A percentile compares a stretch with the other conserved stretches of the same genome.
Evolutionary conservation across 2,329 filamentous ascomycete species (phyloP).

Genomic region (Talaromyces islandicus): DNA sequence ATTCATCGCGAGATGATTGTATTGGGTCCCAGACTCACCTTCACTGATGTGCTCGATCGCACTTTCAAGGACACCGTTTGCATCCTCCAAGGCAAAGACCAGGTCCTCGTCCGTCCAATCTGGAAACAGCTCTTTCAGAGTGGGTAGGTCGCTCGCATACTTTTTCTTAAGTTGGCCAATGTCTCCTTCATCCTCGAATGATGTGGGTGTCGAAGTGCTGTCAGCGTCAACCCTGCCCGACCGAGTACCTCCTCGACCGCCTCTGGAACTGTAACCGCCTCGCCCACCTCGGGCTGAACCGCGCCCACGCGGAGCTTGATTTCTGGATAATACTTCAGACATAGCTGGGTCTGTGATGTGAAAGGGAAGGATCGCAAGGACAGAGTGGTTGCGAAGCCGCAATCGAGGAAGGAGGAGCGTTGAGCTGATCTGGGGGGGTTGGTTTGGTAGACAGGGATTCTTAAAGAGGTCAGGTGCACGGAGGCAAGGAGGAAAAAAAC

Average conservation of each 20-base stretch:
- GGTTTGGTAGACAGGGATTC: constrained; percentile 6
- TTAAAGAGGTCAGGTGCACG: constrained; percentile 17
- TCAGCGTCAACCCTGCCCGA: constrained; percentile 67
- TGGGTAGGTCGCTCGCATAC: constrained; percentile 70
- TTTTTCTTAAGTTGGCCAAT: constrained; percentile 87
- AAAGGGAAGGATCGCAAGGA: constrained; percentile 16
- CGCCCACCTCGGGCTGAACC: constrained; percentile 82
- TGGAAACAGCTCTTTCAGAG: constrained; percentile 88
- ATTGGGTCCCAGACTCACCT: constrained; percentile 27
- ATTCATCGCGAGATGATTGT: neutral
- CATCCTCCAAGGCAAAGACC: constrained; percentile 84
- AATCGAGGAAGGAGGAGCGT: constrained; percentile 22
- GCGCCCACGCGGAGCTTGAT: constrained; percentile 78
- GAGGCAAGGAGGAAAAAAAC: constrained; percentile 20
- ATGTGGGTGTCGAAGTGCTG: constrained; percentile 53
- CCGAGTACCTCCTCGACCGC: constrained; percentile 62
- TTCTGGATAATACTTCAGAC: constrained; percentile 90
- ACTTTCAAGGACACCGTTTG: constrained; percentile 42
- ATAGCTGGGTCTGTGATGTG: constrained; percentile 48
- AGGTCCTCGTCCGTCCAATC: constrained; percentile 95
- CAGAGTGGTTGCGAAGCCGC: constrained; percentile 18
- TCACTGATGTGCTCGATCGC: constrained; percentile 48
- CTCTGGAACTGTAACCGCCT: constrained; percentile 65
- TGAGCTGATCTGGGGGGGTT: constrained; percentile 18
- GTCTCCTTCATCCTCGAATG: constrained; percentile 78